Evolutionary conservation across 306 rosid genomes (phyloP), one percentile per base, ranked within the genome.

Genomic region (Oemleria cerasiformis): DNA sequence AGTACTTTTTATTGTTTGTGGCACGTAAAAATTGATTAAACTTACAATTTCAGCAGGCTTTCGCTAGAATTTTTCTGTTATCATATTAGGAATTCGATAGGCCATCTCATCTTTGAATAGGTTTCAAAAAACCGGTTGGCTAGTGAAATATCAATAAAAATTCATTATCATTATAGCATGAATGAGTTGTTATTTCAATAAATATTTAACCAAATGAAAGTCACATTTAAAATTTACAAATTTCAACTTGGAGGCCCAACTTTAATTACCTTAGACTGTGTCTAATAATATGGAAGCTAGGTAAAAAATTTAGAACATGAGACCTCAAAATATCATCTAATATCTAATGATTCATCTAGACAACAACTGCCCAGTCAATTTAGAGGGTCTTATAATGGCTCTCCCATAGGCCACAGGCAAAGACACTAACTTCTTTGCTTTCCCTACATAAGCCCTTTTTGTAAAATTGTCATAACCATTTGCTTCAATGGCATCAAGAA

Each of bases 391-490:
- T 55, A 86, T 34, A 49, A 85, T 25, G 51, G 99, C 94, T 71
- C 77, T 82, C 36, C 88, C 92, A 81, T 87, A 91, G 17, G 99
- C 96, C 23, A 77, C 61, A 34, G 99, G 97, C 48, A 91, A 84
- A 63, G 95, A 85, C 2, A 84, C 40, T 16, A 91, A 76, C 75
- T 91, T 91, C 79, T 89, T 91, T 25, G 82, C 83, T 81, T 87
- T 91, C 41, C 95, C 90, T 3, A 89, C 96, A 68, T 87, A 91
- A 68, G 97, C 97, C 49, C 97, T 79, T 81, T 89, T 87, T 12
- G 95, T 94, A 82, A 94, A 91, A 83, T 89, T 94, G 73, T 94
- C 87, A 48, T 89, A 94, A 45, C 90, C 98, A 80, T 94, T 94
- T 50, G 98, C 97, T 83, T 94, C 98, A 72, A 94, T 94, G 8